Percentiles rank a stretch among this genome's conserved stretches.
These are phyloP conservation scores for Breynia disticha DNA, from an alignment of 441 rosid species.

Conservation along the genomic window DNA sequence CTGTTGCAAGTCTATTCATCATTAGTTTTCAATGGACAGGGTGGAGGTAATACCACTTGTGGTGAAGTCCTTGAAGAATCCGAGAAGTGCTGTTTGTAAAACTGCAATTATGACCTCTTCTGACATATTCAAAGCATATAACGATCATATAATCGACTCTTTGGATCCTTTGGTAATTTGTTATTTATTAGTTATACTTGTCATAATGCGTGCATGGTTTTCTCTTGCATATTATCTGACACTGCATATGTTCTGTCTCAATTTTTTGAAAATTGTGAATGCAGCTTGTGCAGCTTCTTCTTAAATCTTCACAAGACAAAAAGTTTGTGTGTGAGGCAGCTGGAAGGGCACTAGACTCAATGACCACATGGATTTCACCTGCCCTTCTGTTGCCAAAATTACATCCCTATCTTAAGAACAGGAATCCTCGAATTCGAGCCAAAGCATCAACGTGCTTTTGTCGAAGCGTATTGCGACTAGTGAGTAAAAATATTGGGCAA, in stretches of 20 bases:
- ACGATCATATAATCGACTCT: conserved; percentile 49
- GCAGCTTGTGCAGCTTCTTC: conserved; percentile 86
- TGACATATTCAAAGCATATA: conserved; percentile 63
- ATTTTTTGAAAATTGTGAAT: neutral
- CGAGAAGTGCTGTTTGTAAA: conserved; percentile 88
- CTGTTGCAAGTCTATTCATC: conserved; percentile 1
- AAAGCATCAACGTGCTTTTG: conserved; percentile 82
- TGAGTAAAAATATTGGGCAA: conserved; percentile 19
- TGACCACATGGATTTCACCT: conserved; percentile 67
- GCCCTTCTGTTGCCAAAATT: conserved; percentile 50
- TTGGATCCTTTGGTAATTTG: conserved; percentile 69
- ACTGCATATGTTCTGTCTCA: neutral
- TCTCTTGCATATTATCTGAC: conserved; percentile 1
- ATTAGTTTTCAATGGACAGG: conserved; percentile 30
- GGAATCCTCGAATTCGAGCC: conserved; percentile 87
- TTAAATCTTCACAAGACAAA: conserved; percentile 89
- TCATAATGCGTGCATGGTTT: neutral
- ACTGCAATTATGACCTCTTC: conserved; percentile 84
- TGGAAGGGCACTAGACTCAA: conserved; percentile 57
- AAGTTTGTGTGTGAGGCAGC: conserved; percentile 89
- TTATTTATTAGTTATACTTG: neutral
- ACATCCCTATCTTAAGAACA: conserved; percentile 71
- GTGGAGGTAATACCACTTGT: conserved; percentile 56
- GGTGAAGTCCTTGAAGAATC: conserved; percentile 85
- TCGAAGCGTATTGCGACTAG: conserved; percentile 69